phyloP scores from a whole-genome alignment of 306 rosid genomes.

The Datisca glomerata region DNA sequence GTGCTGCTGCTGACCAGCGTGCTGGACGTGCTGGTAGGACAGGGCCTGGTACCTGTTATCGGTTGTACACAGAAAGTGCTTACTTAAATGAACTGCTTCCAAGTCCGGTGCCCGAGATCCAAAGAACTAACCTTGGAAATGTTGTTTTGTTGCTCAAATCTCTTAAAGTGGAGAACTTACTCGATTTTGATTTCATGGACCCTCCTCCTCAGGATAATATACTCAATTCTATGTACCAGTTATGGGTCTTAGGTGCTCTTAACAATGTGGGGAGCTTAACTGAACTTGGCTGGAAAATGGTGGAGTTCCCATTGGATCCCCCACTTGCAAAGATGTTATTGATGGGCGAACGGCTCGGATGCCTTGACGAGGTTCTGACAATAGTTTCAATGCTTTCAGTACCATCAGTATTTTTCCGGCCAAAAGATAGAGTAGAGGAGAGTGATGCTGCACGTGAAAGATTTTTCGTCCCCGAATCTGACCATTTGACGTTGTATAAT shows the following conservation, averaged over 20 bases:
- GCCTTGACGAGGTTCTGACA: constrained; percentile 82
- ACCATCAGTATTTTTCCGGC: constrained; percentile 93
- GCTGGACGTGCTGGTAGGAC: constrained; percentile 99
- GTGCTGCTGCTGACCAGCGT: constrained; percentile 99
- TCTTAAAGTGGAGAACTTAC: constrained; percentile 85
- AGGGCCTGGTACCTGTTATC: constrained; percentile 95
- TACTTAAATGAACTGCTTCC: constrained; percentile 77
- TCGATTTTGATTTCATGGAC: constrained; percentile 98
- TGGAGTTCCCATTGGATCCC: constrained; percentile 93
- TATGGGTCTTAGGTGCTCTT: constrained; percentile 98
- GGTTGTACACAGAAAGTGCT: constrained; percentile 81
- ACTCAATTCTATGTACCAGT: constrained; percentile 95
- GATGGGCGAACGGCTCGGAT: constrained; percentile 74
- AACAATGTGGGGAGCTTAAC: constrained; percentile 88
- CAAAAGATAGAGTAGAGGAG: constrained; percentile 92
- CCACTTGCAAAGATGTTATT: constrained; percentile 97
- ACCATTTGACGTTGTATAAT: constrained; percentile 79
- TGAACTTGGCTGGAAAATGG: constrained; percentile 98
- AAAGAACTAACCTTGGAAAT: constrained; percentile 92
- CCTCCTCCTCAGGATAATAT: constrained; percentile 98
- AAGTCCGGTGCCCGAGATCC: constrained; percentile 97
- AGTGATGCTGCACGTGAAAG: constrained; percentile 97
- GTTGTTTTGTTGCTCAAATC: constrained; percentile 89
- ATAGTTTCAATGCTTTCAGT: constrained; percentile 97
- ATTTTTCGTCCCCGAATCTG: constrained; percentile 87